phyloP scores from a whole-genome alignment of 805 yeast species.

The Kodamaea leandrae region DNA sequence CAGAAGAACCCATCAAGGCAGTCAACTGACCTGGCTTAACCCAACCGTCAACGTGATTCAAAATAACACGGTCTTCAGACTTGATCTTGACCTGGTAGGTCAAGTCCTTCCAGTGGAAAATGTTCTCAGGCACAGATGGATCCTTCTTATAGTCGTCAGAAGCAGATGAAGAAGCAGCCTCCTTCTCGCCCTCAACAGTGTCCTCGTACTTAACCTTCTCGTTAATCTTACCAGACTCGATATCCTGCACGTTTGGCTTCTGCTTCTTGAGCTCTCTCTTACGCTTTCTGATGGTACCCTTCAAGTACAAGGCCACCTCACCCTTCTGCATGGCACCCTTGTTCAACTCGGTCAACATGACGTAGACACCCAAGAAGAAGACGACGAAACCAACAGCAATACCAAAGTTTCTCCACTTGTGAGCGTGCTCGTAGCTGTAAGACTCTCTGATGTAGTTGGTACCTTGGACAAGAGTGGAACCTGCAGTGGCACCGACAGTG shows the following conservation, averaged over 20 bases:
- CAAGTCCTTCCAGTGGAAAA: conserved; percentile 77
- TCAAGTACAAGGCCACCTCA: conserved; percentile 62
- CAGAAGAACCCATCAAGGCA: conserved; percentile 61
- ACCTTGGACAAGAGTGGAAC: conserved; percentile 22
- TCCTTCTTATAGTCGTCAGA: conserved; percentile 2
- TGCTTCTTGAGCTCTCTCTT: conserved; percentile 36
- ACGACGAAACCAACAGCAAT: conserved; percentile 54
- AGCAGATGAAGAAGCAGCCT: conserved; percentile 10
- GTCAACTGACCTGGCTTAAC: conserved; percentile 81
- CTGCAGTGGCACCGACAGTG: conserved; percentile 24
- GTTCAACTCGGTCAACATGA: conserved; percentile 54
- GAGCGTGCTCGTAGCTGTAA: conserved; percentile 43
- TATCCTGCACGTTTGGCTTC: conserved; percentile 20
- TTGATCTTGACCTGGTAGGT: conserved; percentile 68
- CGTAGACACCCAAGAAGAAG: conserved; percentile 53
- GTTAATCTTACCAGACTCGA: conserved; percentile 21
- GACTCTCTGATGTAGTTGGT: conserved; percentile 33
- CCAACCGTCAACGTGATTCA: conserved; percentile 74
- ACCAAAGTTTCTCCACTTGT: conserved; percentile 67
- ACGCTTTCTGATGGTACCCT: conserved; percentile 45
- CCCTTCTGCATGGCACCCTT: conserved; percentile 68
- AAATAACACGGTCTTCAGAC: conserved; percentile 55
- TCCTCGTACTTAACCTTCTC: conserved; percentile 26
- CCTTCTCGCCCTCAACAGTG: conserved; percentile 25
- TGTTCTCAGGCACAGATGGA: conserved; percentile 33